phyloP scores from a whole-genome alignment of 768 basidiomycete genomes.

The Mycena crocata region DNA sequence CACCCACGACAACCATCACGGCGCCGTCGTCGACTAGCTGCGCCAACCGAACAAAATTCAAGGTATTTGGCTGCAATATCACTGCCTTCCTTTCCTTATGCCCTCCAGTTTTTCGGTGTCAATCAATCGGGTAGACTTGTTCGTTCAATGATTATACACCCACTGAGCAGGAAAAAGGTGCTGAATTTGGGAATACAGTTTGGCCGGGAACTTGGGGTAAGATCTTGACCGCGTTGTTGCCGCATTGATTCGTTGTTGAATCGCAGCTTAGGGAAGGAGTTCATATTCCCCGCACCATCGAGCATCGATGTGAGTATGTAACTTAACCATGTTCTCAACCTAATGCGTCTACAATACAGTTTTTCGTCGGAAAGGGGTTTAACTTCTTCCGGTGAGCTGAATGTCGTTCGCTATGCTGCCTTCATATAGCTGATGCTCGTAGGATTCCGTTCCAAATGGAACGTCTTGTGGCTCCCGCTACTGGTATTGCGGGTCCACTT shows the following conservation, averaged over 20 bases:
- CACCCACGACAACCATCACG: constrained; percentile 44
- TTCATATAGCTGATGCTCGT: neutral
- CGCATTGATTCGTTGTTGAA: too few relatives aligned
- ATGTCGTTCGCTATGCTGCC: neutral
- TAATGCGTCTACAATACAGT: constrained; percentile 51
- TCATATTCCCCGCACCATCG: constrained; percentile 52
- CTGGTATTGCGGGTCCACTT: constrained; percentile 66
- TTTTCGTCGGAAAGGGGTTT: constrained; percentile 66
- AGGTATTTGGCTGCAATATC: constrained; percentile 24
- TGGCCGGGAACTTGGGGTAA: constrained; percentile 59
- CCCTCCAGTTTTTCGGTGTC: constrained; percentile 62
- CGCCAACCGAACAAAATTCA: constrained; percentile 62
- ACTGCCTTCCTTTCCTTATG: neutral
- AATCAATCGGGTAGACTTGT: constrained; percentile 59
- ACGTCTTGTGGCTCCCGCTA: constrained; percentile 63
- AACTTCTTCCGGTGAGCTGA: constrained; percentile 62
- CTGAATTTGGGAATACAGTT: constrained; percentile 65
- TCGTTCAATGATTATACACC: neutral
- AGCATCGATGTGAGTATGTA: constrained; percentile 48
- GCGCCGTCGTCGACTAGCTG: constrained; percentile 42
- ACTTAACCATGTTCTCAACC: neutral
- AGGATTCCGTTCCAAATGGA: constrained; percentile 68
- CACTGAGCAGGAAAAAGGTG: constrained; percentile 35
- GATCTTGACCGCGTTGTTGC: constrained; percentile 44
- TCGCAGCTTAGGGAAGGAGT: too few relatives aligned